Conservation (phyloP, 352 stramenopile species). For the Phytophthora multivora region DNA sequence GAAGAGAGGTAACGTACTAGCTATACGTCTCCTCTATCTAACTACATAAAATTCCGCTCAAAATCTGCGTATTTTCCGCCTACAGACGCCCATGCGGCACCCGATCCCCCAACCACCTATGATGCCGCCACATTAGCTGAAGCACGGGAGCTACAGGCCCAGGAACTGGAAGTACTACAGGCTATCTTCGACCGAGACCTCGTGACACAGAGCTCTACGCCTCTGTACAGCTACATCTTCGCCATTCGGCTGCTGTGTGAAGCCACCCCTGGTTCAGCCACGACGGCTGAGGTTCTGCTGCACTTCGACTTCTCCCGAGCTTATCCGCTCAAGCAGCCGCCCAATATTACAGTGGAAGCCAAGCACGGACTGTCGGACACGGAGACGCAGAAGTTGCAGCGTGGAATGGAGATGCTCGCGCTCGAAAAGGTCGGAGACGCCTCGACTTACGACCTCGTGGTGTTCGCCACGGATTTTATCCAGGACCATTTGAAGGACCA, state of each 20-base stretch:
- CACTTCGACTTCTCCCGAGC: conserved; percentile 74
- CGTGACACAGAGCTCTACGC: conserved; percentile 68
- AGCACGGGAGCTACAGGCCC: conserved; percentile 66
- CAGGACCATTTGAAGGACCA: conserved; percentile 83
- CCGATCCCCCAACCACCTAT: conserved; percentile 16
- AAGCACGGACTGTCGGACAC: conserved; percentile 73
- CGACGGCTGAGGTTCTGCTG: conserved; percentile 68
- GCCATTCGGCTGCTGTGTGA: conserved; percentile 76
- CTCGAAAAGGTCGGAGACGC: conserved; percentile 74
- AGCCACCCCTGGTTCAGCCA: conserved; percentile 33
- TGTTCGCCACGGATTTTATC: conserved; percentile 82
- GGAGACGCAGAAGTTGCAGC: conserved; percentile 60
- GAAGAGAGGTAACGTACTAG: conserved; percentile 51
- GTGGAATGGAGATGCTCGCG: conserved; percentile 61
- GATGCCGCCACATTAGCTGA: conserved; percentile 53
- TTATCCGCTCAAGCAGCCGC: conserved; percentile 70
- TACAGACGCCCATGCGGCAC: conserved; percentile 21
- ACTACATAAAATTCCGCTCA: conserved; percentile 6
- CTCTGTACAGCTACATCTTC: conserved; percentile 86
- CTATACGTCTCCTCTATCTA: background rate
- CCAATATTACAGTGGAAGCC: conserved; percentile 73
- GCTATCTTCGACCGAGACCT: conserved; percentile 85
- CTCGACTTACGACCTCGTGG: conserved; percentile 84
- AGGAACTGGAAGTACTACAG: conserved; percentile 84
- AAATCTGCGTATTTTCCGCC: background rate